Conservation (phyloP, 352 stramenopile species). For the Pythium coloratum region DNA sequence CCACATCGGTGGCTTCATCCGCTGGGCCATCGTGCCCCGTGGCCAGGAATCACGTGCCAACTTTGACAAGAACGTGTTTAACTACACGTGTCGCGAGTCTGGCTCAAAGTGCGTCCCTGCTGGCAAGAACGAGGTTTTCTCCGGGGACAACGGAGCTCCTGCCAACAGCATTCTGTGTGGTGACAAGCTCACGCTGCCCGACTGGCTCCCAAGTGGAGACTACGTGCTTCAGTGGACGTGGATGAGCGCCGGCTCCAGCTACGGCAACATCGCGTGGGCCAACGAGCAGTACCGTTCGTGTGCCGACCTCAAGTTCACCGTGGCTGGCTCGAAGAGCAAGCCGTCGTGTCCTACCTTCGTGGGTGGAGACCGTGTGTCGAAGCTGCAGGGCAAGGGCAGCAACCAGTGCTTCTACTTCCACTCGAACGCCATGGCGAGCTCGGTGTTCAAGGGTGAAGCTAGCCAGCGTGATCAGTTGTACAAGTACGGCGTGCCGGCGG, state of each 20-base stretch:
- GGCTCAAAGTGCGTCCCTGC: constrained; percentile 7
- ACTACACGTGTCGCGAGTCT: constrained; percentile 25
- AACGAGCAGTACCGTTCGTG: constrained; percentile 3
- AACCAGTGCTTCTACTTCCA: constrained; percentile 14
- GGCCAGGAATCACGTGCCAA: constrained; percentile 12
- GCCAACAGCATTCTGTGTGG: constrained; percentile 4
- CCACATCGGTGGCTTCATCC: constrained; percentile 25
- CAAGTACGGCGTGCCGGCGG: constrained; percentile 5
- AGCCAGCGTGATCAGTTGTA: not conserved
- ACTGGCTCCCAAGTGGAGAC: constrained; percentile 3
- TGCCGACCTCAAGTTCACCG: constrained; percentile 7
- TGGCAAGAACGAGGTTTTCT: constrained; percentile 9
- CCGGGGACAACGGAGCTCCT: not conserved
- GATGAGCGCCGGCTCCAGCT: not conserved
- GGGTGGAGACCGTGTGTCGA: constrained; percentile 4
- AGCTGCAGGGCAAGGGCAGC: not conserved
- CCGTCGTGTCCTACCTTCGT: constrained; percentile 9
- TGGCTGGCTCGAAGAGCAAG: not conserved
- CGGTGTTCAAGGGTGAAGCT: constrained; percentile 1
- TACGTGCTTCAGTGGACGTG: constrained; percentile 15
- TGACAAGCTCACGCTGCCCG: constrained; percentile 1
- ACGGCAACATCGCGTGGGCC: constrained; percentile 10
- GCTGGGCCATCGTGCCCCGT: constrained; percentile 18
- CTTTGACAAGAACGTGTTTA: constrained; percentile 26
- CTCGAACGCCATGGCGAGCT: not conserved